Evolutionary conservation across 768 basidiomycete genomes (phyloP).

Genomic region (Pleurotus tuber-regium): DNA sequence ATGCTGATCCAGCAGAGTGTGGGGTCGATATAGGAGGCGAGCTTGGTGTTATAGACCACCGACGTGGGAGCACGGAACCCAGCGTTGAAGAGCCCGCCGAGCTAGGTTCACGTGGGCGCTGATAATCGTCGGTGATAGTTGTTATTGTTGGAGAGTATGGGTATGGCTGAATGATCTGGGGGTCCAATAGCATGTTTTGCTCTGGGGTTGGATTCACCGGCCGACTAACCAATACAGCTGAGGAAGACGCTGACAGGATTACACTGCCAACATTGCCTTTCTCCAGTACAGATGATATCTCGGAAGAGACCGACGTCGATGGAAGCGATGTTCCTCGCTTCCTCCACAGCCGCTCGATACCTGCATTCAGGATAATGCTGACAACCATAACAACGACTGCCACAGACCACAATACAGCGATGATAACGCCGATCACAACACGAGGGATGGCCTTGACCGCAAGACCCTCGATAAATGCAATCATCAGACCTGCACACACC

Average conservation of each 20-base stretch:
- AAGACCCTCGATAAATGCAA: conserved; percentile 72
- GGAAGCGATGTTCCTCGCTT: conserved; percentile 7
- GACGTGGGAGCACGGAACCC: neutral
- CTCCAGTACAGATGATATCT: conserved; percentile 35
- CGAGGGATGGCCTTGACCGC: conserved; percentile 73
- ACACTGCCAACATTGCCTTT: conserved; percentile 25
- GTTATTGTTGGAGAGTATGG: conserved; percentile 42
- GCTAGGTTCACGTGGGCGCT: neutral
- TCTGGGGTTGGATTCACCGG: conserved; percentile 56
- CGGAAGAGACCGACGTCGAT: conserved; percentile 19
- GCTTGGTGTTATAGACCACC: conserved; percentile 6
- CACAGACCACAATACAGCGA: conserved; percentile 69
- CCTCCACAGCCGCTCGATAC: conserved; percentile 29
- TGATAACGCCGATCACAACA: conserved; percentile 75
- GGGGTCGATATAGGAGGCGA: neutral
- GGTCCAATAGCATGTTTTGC: conserved; percentile 37
- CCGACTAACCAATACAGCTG: conserved; percentile 24
- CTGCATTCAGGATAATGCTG: conserved; percentile 57
- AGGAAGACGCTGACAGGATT: conserved; percentile 10
- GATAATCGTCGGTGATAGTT: neutral
- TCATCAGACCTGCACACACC: conserved; percentile 64
- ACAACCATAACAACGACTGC: conserved; percentile 67
- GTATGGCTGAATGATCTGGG: conserved; percentile 40
- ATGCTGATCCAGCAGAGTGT: neutral
- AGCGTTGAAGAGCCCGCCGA: conserved; percentile 1